These are phyloP conservation scores for Pyrenula massariospora DNA, from an alignment of 495 filamentous ascomycete species.

Conservation along the genomic window DNA sequence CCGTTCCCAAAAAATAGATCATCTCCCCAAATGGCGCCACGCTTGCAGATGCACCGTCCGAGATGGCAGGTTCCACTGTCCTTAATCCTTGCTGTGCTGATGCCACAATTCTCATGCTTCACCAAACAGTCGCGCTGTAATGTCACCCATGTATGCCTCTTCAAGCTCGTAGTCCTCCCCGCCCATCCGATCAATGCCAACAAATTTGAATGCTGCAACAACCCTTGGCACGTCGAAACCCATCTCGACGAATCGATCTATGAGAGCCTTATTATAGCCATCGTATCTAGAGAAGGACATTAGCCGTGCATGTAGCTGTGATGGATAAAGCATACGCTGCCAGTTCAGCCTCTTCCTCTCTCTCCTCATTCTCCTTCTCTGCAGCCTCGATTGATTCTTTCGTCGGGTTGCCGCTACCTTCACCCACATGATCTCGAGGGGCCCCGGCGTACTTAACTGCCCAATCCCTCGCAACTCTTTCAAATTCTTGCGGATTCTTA, in stretches of 20 bases:
- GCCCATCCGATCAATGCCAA: slow-evolving; percentile 65
- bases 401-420: slow-evolving; percentile 36
- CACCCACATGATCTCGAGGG: slow-evolving; percentile 39
- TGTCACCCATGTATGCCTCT: slow-evolving; percentile 78
- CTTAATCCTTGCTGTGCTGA: too few species aligned
- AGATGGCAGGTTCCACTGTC: neutral
- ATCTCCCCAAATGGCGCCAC: neutral
- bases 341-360: slow-evolving; percentile 28
- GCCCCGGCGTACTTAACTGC: slow-evolving; percentile 75
- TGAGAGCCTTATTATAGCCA: slow-evolving; percentile 76
- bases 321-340: slow-evolving; percentile 24
- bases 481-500: slow-evolving; percentile 63
- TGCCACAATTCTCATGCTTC: slow-evolving; percentile 27
- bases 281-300: slow-evolving; percentile 49
- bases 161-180: slow-evolving; percentile 76
- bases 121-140: slow-evolving; percentile 73
- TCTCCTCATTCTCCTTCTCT: slow-evolving; percentile 28
- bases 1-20: neutral
- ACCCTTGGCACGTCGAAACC: slow-evolving; percentile 86
- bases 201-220: slow-evolving; percentile 70
- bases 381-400: slow-evolving; percentile 37
- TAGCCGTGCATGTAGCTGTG: slow-evolving; percentile 1
- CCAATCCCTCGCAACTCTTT: slow-evolving; percentile 81
- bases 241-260: slow-evolving; percentile 87
- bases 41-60: neutral